Evolutionary conservation across 129 eudicot genomes (phyloP).

Genomic region (Dittrichia graveolens): DNA sequence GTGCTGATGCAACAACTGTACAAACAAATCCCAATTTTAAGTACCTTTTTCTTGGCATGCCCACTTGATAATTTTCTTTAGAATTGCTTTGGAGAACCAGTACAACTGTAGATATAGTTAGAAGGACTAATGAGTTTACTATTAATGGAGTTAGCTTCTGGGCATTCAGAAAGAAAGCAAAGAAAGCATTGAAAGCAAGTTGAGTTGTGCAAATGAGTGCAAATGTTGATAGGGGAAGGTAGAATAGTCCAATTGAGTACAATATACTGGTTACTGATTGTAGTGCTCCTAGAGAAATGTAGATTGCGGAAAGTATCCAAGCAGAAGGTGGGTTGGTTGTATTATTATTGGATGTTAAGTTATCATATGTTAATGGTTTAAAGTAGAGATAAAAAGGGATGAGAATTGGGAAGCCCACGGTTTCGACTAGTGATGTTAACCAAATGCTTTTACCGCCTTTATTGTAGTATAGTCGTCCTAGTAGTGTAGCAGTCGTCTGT

Average conservation of each 20-base stretch:
- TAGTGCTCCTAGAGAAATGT: slow-evolving; percentile 24
- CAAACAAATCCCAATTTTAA: slow-evolving; percentile 26
- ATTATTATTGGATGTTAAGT: background rate
- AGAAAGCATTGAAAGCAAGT: slow-evolving; percentile 41
- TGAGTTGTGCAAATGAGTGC: slow-evolving; percentile 41
- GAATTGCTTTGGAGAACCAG: slow-evolving; percentile 35
- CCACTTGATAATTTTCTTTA: slow-evolving; percentile 26
- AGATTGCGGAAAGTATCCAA: slow-evolving; percentile 23
- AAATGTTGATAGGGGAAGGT: slow-evolving; percentile 39
- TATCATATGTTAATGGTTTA: slow-evolving; percentile 23
- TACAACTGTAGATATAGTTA: slow-evolving; percentile 31
- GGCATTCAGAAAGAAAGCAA: slow-evolving; percentile 38
- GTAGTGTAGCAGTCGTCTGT: slow-evolving; percentile 40
- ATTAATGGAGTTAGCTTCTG: slow-evolving; percentile 34
- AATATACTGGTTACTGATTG: slow-evolving; percentile 31
- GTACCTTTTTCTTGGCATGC: slow-evolving; percentile 22
- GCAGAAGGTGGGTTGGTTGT: slow-evolving; percentile 23
- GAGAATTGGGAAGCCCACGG: slow-evolving; percentile 44
- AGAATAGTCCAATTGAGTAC: slow-evolving; percentile 36
- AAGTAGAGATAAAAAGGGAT: slow-evolving; percentile 38
- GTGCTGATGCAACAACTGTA: slow-evolving; percentile 32
- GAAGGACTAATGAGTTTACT: slow-evolving; percentile 36
- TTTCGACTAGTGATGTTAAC: slow-evolving; percentile 38
- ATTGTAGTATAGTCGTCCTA: slow-evolving; percentile 46
- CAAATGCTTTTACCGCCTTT: slow-evolving; percentile 50